Percentiles rank a stretch among this genome's conserved stretches.
Evolutionary conservation across 108 stramenopile genomes (phyloP).

Genomic region (Skeletonema grethae): DNA sequence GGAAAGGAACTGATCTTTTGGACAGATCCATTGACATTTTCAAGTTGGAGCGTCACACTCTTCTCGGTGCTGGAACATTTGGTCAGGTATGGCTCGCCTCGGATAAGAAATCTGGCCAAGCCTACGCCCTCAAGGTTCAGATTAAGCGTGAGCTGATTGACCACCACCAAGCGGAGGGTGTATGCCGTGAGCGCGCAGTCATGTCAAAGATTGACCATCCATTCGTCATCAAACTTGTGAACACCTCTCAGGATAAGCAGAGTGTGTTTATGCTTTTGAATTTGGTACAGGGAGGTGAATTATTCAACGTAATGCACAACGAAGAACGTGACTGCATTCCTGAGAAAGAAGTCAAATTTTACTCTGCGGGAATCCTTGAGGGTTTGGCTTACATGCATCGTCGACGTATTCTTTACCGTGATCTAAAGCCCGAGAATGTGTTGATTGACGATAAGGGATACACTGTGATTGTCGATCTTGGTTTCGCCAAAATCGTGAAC

Average conservation of each 20-base stretch:
- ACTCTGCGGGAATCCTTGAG: conserved; percentile 66
- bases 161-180: conserved; percentile 76
- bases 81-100: conserved; percentile 88
- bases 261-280: conserved; percentile 62
- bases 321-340: conserved; percentile 51
- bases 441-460: conserved; percentile 88
- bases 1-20: conserved; percentile 24
- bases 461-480: conserved; percentile 90
- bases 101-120: conserved; percentile 16
- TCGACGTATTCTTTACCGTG: conserved; percentile 76
- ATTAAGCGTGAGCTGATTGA: conserved; percentile 73
- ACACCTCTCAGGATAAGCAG: conserved; percentile 78
- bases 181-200: conserved; percentile 63
- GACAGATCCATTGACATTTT: conserved; percentile 33
- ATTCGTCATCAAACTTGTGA: conserved; percentile 84
- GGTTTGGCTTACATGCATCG: conserved; percentile 83
- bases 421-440: conserved; percentile 93
- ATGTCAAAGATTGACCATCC: conserved; percentile 86
- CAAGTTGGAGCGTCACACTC: conserved; percentile 44
- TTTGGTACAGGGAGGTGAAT: conserved; percentile 87
- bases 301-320: conserved; percentile 73
- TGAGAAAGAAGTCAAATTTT: conserved; percentile 66
- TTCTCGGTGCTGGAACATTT: conserved; percentile 89
- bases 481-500: conserved; percentile 85
- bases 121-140: conserved; percentile 84